Percentiles rank a stretch among this genome's conserved stretches.
Conservation (phyloP, 495 filamentous ascomycete genomes). For the Penicillium nucicola region DNA sequence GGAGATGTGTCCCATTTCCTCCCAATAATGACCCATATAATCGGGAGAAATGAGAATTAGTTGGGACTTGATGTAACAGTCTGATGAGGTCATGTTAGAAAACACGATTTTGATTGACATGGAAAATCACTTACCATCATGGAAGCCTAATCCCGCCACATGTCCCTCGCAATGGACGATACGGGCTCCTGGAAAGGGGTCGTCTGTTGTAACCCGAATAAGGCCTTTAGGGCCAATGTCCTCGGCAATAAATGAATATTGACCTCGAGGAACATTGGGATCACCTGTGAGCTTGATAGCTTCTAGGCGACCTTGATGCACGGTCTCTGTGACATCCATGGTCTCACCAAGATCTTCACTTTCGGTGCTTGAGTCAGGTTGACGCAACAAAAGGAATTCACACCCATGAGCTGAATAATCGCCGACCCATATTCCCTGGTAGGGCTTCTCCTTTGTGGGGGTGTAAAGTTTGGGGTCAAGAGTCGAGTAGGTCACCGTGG, state of each 20-base stretch:
- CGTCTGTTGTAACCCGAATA: constrained; percentile 58
- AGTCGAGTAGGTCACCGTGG: constrained; percentile 71
- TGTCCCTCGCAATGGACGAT: constrained; percentile 77
- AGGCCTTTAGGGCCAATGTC: constrained; percentile 67
- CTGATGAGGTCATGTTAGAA: constrained; percentile 34
- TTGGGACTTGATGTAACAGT: constrained; percentile 68
- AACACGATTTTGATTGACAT: background rate
- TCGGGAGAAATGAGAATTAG: constrained; percentile 77
- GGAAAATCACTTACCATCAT: constrained; percentile 54
- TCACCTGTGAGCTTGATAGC: constrained; percentile 92
- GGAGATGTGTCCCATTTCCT: constrained; percentile 71
- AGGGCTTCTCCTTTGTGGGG: constrained; percentile 75
- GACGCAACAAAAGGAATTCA: constrained; percentile 79
- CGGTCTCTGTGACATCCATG: background rate
- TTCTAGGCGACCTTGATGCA: constrained; percentile 57
- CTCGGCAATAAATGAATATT: constrained; percentile 72
- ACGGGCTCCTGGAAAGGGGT: constrained; percentile 67
- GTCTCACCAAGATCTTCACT: constrained; percentile 3
- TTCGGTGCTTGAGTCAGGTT: constrained; percentile 48
- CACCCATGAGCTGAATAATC: constrained; percentile 87
- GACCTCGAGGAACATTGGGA: constrained; percentile 80
- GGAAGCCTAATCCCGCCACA: constrained; percentile 68
- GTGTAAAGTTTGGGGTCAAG: constrained; percentile 69
- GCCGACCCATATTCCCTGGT: constrained; percentile 86
- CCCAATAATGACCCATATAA: constrained; percentile 80